phyloP scores from a whole-genome alignment of 495 filamentous ascomycete species.

The Glonium stellatum region DNA sequence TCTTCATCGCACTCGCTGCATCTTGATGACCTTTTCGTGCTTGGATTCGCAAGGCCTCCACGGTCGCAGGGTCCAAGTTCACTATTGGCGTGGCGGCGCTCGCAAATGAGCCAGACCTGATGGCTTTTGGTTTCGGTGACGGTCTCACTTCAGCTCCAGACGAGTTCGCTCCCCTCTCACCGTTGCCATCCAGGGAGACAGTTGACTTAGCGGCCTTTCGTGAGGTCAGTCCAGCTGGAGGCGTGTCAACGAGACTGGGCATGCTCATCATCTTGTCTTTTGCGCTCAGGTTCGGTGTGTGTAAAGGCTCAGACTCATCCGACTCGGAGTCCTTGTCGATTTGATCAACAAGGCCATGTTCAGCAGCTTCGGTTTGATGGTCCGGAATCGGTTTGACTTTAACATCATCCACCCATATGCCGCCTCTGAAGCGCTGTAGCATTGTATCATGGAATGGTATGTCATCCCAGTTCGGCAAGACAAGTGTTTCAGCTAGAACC shows the following conservation, averaged over 20 bases:
- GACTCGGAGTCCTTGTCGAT: constrained; percentile 47
- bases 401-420: constrained; percentile 66
- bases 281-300: background rate
- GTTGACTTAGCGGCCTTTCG: background rate
- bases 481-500: constrained; percentile 83
- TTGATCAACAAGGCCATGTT: constrained; percentile 46
- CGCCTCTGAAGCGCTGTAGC: constrained; percentile 70
- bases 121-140: constrained; percentile 43
- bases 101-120: constrained; percentile 59
- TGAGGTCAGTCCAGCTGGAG: background rate
- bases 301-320: background rate
- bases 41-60: constrained; percentile 47
- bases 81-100: constrained; percentile 57
- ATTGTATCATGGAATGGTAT: constrained; percentile 77
- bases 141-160: constrained; percentile 9
- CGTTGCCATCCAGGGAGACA: background rate
- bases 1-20: constrained; percentile 58
- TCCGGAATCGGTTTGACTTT: background rate
- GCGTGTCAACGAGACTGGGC: constrained; percentile 7
- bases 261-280: constrained; percentile 6
- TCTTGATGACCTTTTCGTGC: constrained; percentile 43
- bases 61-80: constrained; percentile 53
- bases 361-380: constrained; percentile 27
- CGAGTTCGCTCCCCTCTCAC: background rate
- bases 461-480: constrained; percentile 95